Evolutionary conservation across 2,329 filamentous ascomycete species (phyloP).

Genomic region (Ambrosiella cleistominuta): DNA sequence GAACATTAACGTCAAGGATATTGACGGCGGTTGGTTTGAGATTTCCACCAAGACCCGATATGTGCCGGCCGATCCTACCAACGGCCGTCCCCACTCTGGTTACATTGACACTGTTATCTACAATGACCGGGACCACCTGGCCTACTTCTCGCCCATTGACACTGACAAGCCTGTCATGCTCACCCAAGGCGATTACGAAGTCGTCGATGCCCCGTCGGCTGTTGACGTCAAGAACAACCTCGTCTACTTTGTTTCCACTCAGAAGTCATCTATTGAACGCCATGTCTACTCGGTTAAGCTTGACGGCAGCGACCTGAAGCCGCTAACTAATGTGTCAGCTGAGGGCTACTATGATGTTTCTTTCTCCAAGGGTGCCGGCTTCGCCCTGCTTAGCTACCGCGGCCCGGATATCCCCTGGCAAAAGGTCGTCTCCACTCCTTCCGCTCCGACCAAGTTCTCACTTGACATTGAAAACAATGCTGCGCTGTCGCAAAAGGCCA

Average conservation of each 20-base stretch:
- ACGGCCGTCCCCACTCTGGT: conserved; percentile 63
- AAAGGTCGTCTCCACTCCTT: conserved; percentile 70
- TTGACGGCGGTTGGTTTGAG: conserved; percentile 98
- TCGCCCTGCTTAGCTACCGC: conserved; percentile 64
- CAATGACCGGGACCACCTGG: conserved; percentile 75
- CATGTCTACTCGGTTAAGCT: conserved; percentile 84
- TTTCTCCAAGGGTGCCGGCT: conserved; percentile 70
- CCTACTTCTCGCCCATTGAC: conserved; percentile 81
- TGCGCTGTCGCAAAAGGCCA: conserved; percentile 48
- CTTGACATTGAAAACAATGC: conserved; percentile 64
- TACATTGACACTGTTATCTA: conserved; percentile 86
- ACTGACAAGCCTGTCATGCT: conserved; percentile 67
- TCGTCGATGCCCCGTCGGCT: conserved; percentile 66
- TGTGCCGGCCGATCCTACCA: conserved; percentile 64
- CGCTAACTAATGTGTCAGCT: conserved; percentile 55
- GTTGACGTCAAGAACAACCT: conserved; percentile 72
- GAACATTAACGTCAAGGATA: conserved; percentile 56
- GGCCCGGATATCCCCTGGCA: conserved; percentile 84
- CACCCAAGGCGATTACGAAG: conserved; percentile 83
- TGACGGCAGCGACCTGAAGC: conserved; percentile 53
- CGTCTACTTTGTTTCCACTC: conserved; percentile 80
- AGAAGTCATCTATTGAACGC: conserved; percentile 72
- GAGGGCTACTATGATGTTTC: conserved; percentile 68
- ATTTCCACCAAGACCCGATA: conserved; percentile 73
- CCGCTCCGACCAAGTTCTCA: conserved; percentile 44